Percentiles rank a stretch among this genome's conserved stretches.
Evolutionary conservation across 805 yeast species (phyloP).

Genomic region (Wickerhamomyces chambardii): DNA sequence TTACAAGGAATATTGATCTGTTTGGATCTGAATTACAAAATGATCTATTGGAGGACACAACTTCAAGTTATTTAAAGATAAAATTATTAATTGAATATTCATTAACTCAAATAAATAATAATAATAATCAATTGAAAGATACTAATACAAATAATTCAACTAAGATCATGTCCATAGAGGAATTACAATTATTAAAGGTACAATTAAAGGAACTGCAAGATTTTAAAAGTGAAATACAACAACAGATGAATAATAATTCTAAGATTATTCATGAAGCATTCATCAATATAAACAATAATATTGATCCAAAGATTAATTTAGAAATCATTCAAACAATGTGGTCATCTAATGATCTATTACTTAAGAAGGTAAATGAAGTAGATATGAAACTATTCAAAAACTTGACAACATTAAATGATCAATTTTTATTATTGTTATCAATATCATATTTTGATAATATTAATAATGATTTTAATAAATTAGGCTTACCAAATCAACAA

Average conservation of each 20-base stretch:
- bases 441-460: conserved; percentile 14
- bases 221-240: conserved; percentile 7
- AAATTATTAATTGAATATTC: conserved; percentile 14
- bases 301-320: background rate
- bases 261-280: conserved; percentile 1
- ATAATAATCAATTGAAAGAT: background rate
- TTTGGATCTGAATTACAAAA: conserved; percentile 7
- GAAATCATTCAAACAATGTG: background rate
- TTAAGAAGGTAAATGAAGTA: too few species aligned
- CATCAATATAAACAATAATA: too few species aligned
- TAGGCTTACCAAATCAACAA: too few species aligned
- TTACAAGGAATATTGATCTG: background rate
- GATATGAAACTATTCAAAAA: too few species aligned
- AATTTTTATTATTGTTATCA: conserved; percentile 11
- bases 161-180: conserved; percentile 5
- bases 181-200: conserved; percentile 2
- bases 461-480: conserved; percentile 1
- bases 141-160: conserved; percentile 4
- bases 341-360: too few species aligned
- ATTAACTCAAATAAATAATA: conserved; percentile 2
- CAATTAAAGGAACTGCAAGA: conserved; percentile 4
- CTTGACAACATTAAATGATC: conserved; percentile 3
- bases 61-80: conserved; percentile 9
- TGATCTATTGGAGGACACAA: conserved; percentile 6
- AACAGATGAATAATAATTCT: conserved; percentile 8